phyloP scores from a whole-genome alignment of 495 filamentous ascomycete species.

The Chaetomium tenue region DNA sequence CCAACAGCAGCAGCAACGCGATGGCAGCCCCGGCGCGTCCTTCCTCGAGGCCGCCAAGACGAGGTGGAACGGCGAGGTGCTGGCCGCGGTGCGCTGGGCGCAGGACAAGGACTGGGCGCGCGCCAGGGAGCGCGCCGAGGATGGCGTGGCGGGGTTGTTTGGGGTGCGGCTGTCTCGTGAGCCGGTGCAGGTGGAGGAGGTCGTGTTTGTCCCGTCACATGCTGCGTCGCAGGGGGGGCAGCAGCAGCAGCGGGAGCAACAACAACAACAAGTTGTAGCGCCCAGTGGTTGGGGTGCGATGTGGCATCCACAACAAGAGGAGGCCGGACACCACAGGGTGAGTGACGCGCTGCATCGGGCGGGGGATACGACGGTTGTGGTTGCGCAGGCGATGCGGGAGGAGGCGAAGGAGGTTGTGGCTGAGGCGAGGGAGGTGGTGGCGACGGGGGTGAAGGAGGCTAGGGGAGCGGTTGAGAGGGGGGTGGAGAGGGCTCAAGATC shows the following conservation, averaged over 20 bases:
- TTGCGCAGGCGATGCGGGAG: constrained; percentile 22
- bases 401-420: constrained; percentile 23
- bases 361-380: constrained; percentile 9
- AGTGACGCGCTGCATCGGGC: constrained; percentile 9
- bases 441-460: constrained; percentile 35
- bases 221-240: constrained; percentile 25
- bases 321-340: constrained; percentile 24
- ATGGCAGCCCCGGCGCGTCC: constrained; percentile 36
- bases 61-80: constrained; percentile 74
- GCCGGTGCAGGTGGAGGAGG: constrained; percentile 29
- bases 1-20: neutral
- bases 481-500: constrained; percentile 33
- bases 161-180: constrained; percentile 14
- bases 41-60: constrained; percentile 70
- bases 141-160: constrained; percentile 34
- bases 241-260: neutral
- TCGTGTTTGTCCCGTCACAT: constrained; percentile 11
- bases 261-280: constrained; percentile 5
- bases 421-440: constrained; percentile 25
- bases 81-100: constrained; percentile 63
- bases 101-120: constrained; percentile 63
- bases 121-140: constrained; percentile 56
- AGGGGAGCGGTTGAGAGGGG: constrained; percentile 29
- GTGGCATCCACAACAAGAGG: constrained; percentile 21
- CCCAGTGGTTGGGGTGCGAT: constrained; percentile 27